Evolutionary conservation across 2,329 filamentous ascomycete genomes (phyloP).

Genomic region (Thelonectria discophora): DNA sequence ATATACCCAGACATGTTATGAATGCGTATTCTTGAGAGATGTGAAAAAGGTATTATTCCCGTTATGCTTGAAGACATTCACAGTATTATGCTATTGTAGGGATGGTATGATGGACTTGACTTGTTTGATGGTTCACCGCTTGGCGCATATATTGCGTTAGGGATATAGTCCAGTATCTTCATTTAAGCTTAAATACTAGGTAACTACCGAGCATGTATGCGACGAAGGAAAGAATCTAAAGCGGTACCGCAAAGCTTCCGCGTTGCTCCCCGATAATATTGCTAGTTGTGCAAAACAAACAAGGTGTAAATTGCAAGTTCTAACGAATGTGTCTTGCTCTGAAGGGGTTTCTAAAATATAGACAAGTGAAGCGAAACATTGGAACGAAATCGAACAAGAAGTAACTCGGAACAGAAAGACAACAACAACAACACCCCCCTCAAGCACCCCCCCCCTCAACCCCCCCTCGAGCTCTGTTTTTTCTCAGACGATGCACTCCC

Average conservation of each 20-base stretch:
- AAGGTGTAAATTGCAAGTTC: background rate
- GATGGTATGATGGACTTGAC: too few relatives aligned
- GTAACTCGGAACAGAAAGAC: background rate
- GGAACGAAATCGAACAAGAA: background rate
- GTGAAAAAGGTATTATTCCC: background rate
- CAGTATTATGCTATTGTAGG: too few relatives aligned
- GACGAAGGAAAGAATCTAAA: too few relatives aligned
- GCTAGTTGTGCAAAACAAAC: background rate
- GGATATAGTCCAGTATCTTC: too few relatives aligned
- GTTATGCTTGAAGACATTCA: too few relatives aligned
- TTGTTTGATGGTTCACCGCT: too few relatives aligned
- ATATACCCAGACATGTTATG: slow-evolving; percentile 17
- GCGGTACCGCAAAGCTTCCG: too few relatives aligned
- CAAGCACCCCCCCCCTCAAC: too few relatives aligned
- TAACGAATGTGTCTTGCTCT: slow-evolving; percentile 1
- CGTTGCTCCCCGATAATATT: too few relatives aligned
- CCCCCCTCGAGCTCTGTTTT: background rate
- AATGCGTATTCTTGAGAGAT: background rate
- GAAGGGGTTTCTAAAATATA: background rate
- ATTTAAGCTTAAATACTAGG: too few relatives aligned
- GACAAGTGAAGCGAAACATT: background rate
- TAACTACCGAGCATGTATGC: too few relatives aligned
- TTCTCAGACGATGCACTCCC: background rate
- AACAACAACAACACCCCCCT: background rate
- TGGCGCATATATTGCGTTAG: too few relatives aligned